These are phyloP conservation scores for Penicillium thymicola DNA, from an alignment of 2,329 filamentous ascomycete species.

Conservation along the genomic window DNA sequence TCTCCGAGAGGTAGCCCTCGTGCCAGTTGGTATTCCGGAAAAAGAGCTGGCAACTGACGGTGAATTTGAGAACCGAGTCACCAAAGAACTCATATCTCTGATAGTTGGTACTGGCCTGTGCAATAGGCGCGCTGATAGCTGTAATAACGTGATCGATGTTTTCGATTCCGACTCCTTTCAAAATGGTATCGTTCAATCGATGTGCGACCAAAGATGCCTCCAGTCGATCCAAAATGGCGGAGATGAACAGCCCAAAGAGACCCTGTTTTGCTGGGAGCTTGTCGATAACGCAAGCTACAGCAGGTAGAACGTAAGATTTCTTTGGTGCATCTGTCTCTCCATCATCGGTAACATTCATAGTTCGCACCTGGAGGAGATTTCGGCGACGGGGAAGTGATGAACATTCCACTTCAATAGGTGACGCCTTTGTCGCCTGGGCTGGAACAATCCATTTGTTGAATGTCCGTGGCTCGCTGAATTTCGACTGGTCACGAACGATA, in stretches of 20 bases:
- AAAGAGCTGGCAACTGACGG: constrained; percentile 63
- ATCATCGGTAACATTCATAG: constrained; percentile 5
- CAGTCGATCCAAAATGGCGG: constrained; percentile 68
- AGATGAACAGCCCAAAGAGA: constrained; percentile 60
- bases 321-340: constrained; percentile 13
- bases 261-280: constrained; percentile 47
- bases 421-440: background rate
- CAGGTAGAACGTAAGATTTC: constrained; percentile 19
- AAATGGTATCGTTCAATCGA: constrained; percentile 54
- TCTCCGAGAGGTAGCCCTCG: constrained; percentile 69
- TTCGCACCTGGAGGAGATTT: constrained; percentile 26
- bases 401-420: constrained; percentile 26
- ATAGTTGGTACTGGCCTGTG: constrained; percentile 64
- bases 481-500: constrained; percentile 28
- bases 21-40: constrained; percentile 63
- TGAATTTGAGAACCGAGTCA: constrained; percentile 76
- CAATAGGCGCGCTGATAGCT: constrained; percentile 66
- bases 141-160: constrained; percentile 58
- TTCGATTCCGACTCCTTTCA: constrained; percentile 54
- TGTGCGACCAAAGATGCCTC: constrained; percentile 63
- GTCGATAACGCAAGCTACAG: constrained; percentile 33
- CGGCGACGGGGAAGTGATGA: constrained; percentile 24
- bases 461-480: constrained; percentile 23
- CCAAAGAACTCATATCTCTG: constrained; percentile 85
- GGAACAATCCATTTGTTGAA: constrained; percentile 27